Conservation (phyloP, 139 green algal species). For the Coccomyxa sp. region DNA sequence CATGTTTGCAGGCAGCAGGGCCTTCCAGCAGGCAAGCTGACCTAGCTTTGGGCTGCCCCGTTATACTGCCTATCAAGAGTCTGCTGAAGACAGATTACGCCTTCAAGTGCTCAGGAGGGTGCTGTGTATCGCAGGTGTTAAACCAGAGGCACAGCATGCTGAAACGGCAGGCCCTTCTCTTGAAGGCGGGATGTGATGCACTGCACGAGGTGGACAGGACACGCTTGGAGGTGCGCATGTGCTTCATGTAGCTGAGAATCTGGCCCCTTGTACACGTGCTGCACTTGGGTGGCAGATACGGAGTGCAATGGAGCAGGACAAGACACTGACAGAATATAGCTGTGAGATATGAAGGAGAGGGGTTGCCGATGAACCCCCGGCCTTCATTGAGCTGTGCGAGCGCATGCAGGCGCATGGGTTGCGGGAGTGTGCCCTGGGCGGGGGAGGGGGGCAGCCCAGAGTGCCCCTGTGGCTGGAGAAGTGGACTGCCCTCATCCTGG, state of each 20-base stretch:
- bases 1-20: slow-evolving; percentile 67
- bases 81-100: no score
- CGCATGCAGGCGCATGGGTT: slow-evolving; percentile 38
- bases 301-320: no score
- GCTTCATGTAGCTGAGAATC: neutral
- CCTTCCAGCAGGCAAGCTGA: slow-evolving; percentile 72
- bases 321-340: no score
- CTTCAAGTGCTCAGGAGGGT: neutral
- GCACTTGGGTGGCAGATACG: no score
- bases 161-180: slow-evolving; percentile 64
- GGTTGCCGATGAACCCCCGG: no score
- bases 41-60: no score
- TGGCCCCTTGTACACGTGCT: no score
- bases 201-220: slow-evolving; percentile 33
- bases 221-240: slow-evolving; percentile 20
- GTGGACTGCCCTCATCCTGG: slow-evolving; percentile 65
- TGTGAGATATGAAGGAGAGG: no score
- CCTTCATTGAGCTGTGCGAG: no score
- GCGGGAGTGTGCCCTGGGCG: slow-evolving; percentile 40
- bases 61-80: no score
- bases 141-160: slow-evolving; percentile 71
- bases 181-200: slow-evolving; percentile 38
- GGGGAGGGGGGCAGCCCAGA: slow-evolving; percentile 2
- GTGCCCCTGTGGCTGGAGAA: slow-evolving; percentile 78
- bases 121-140: slow-evolving; percentile 43